Evolutionary conservation across 139 green algal genomes (phyloP).

Genomic region (Chlorella sp.): DNA sequence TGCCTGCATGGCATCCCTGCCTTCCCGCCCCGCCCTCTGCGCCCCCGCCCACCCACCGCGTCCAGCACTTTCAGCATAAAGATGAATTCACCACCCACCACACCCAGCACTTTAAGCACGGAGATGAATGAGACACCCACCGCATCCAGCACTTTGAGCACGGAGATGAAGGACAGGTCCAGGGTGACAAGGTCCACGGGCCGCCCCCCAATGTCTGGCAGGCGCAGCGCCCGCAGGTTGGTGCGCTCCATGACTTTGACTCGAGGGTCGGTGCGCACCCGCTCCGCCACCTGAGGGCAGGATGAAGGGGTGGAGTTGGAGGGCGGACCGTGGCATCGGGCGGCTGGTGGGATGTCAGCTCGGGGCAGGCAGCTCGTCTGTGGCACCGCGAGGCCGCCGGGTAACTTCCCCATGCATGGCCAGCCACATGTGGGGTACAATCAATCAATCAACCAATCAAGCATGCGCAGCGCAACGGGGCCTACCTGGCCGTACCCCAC

Average conservation of each 20-base stretch:
- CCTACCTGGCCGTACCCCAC: slow-evolving; percentile 93
- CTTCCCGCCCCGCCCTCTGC: neutral
- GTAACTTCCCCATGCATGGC: too few relatives aligned
- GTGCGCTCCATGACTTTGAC: slow-evolving; percentile 93
- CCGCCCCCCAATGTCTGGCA: slow-evolving; percentile 49
- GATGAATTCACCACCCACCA: slow-evolving; percentile 98
- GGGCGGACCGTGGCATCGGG: too few relatives aligned
- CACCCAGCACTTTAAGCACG: slow-evolving; percentile 85
- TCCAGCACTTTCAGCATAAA: slow-evolving; percentile 77
- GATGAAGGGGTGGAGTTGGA: too few relatives aligned
- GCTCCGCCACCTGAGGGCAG: slow-evolving; percentile 93
- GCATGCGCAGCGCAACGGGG: neutral
- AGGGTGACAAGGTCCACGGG: slow-evolving; percentile 86
- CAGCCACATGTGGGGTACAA: too few relatives aligned
- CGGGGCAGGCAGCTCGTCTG: neutral
- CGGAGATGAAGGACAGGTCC: slow-evolving; percentile 97
- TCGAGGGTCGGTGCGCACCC: slow-evolving; percentile 75
- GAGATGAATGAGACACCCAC: slow-evolving; percentile 98
- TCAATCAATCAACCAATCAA: too few relatives aligned
- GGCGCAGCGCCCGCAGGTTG: slow-evolving; percentile 88
- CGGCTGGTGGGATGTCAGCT: too few relatives aligned
- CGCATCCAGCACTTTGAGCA: slow-evolving; percentile 86
- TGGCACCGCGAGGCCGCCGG: too few relatives aligned
- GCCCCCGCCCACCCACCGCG: neutral
- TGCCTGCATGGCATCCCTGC: neutral